phyloP scores from a whole-genome alignment of 1,284 basidiomycete genomes.

The Coriolopsis trogii region DNA sequence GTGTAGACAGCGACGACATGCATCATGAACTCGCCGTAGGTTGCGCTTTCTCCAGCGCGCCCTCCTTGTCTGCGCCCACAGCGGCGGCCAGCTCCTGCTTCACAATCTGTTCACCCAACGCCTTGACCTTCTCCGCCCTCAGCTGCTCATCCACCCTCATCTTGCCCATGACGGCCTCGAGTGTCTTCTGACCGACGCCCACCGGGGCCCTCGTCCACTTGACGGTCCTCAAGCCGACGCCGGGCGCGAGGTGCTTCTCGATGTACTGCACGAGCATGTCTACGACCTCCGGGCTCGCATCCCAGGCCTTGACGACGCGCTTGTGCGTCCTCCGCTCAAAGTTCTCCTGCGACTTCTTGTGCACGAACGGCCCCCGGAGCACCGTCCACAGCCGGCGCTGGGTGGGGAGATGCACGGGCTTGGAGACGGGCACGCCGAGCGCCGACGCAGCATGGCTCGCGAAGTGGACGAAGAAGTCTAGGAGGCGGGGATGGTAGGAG shows the following conservation, averaged over 20 bases:
- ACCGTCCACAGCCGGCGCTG: constrained; percentile 88
- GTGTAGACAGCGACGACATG: too few relatives aligned
- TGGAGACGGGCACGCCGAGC: constrained; percentile 82
- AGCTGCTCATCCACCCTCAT: constrained; percentile 27
- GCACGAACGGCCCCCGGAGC: constrained; percentile 83
- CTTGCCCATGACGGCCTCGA: constrained; percentile 40
- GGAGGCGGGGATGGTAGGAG: constrained; percentile 67
- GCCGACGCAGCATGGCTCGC: constrained; percentile 82
- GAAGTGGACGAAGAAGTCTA: constrained; percentile 87
- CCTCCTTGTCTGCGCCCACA: constrained; percentile 15
- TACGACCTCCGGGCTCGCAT: constrained; percentile 81
- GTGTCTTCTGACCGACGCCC: constrained; percentile 57
- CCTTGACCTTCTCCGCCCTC: constrained; percentile 35
- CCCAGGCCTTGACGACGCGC: constrained; percentile 89
- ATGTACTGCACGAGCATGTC: constrained; percentile 86
- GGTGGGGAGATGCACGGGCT: constrained; percentile 73
- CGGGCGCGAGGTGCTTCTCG: constrained; percentile 76
- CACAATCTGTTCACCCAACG: constrained; percentile 50
- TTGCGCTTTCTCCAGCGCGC: constrained; percentile 4
- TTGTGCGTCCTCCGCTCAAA: constrained; percentile 88
- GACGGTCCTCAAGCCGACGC: constrained; percentile 86
- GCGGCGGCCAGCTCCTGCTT: constrained; percentile 43
- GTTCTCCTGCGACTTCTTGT: constrained; percentile 97
- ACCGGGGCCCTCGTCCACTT: constrained; percentile 77
- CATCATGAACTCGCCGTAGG: too few relatives aligned